Base-by-base conservation (phyloP, 2,329 filamentous ascomycete species). In the Dactylellina cionopaga region DNA sequence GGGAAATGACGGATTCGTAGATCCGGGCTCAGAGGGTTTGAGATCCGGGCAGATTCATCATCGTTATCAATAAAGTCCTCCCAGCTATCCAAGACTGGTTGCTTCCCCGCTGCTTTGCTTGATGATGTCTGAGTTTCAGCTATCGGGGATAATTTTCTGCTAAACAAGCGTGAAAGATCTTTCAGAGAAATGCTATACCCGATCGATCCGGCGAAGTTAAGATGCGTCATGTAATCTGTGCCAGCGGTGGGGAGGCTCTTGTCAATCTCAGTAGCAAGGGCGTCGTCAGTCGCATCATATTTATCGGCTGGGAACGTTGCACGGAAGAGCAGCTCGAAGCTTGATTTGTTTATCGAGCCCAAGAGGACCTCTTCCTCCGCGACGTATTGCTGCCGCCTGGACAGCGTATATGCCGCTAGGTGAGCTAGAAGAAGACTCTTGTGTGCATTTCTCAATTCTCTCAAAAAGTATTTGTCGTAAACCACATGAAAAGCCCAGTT, bases 381-480 rank as follows among this genome's bases (percentile, higher is more conserved):
- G 4, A 52, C 29, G 68, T 56, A 22, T 60, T 52, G 66, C 51
- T 35, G 71, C 37, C 46, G 46, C 19, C 22, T 65, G 44, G 31
- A 70, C 41, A 39, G 54, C 17, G 56, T 69, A 31, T 70, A 74
- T 0, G 66, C 47, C 9, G 70, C 74, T n/a, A 77, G 52, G 37
- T 76, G 76, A 3, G 70, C 68, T 19, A 77, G 39, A 1, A 77
- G 56, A 25, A 75, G 37, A 6, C 59, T 65, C 64, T 77, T 77
- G 25, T 76, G 55, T 11, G 72, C 58, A 1, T 74, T 43, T 1
- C 75, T 66, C 13, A 77, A 56, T 1, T 73, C 63, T 27, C 64
- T 58, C 39, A 77, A 35, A 41, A 76, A 77, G 44, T 76, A 68
- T 22, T 75, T 73, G 33, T 77, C 76, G 52, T 75, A 77, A 11